Percentiles rank a stretch among this genome's conserved stretches.
Evolutionary conservation across 768 basidiomycete species (phyloP).

Genomic region (Boletus tylopilopsis): DNA sequence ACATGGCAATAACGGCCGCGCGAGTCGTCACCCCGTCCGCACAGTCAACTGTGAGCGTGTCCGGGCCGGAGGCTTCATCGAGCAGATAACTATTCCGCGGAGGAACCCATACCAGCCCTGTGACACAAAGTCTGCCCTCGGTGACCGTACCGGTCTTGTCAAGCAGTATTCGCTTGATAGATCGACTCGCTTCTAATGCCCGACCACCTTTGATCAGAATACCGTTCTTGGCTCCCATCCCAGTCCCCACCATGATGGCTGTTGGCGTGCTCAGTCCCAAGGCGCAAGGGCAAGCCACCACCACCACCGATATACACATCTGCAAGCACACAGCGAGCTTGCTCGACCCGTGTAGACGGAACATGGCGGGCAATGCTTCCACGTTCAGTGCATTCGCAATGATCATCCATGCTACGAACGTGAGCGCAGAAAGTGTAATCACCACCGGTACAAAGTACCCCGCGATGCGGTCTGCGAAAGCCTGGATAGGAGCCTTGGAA

Average conservation of each 20-base stretch:
- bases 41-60: conserved; percentile 30
- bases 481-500: conserved; percentile 96
- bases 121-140: conserved; percentile 85
- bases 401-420: conserved; percentile 82
- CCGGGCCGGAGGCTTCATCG: conserved; percentile 10
- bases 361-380: conserved; percentile 72
- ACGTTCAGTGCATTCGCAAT: conserved; percentile 57
- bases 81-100: conserved; percentile 21
- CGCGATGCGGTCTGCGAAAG: conserved; percentile 91
- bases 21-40: conserved; percentile 62
- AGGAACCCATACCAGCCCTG: conserved; percentile 72
- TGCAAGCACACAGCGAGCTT: conserved; percentile 90
- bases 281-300: conserved; percentile 98
- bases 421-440: conserved; percentile 74
- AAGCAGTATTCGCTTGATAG: conserved; percentile 76
- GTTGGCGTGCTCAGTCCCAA: conserved; percentile 95
- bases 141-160: conserved; percentile 99
- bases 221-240: conserved; percentile 93
- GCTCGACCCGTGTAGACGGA: conserved; percentile 77
- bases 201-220: conserved; percentile 97
- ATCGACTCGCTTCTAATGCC: conserved; percentile 87
- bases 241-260: conserved; percentile 99
- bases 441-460: conserved; percentile 95
- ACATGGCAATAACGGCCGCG: conserved; percentile 68
- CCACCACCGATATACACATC: conserved; percentile 96